Base-by-base conservation (phyloP, 2,329 filamentous ascomycete species). In the Hypoxylon sp. region DNA sequence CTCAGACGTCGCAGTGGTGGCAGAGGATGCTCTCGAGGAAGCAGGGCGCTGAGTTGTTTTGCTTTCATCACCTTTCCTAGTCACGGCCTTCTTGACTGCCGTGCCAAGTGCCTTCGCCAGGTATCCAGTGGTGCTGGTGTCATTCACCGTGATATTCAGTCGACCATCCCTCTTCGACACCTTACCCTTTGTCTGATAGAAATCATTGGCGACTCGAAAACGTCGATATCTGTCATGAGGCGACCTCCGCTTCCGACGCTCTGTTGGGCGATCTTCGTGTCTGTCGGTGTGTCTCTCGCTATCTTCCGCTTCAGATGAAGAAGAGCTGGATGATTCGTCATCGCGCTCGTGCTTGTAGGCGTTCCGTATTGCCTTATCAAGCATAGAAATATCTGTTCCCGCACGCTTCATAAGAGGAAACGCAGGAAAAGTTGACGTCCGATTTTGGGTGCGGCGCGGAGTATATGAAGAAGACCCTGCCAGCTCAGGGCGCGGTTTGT, bases 81-180 rank as follows among this genome's bases (percentile, higher is more conserved):
- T 16, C 0, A 88, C 77, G 38, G 89, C 84, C 69, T 86, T 86
- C 57, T 84, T 81, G 45, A 91, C 82, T 2, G 87, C 87, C 1
- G 85, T 83, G 2, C 90, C 91, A 0, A 94, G 80, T 2, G 90
- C 89, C 73, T 93, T 93, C 44, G 90, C 90, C 24, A 93, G 81
- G 70, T 92, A 93, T 9, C 91, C 91, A 1, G 82, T 89, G 68
- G 90, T 88, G 59, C 84, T 84, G 1, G 86, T 89, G 73, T 93
- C 91, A 55, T 90, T 89, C 72, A 93, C 83, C 3, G 88, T 90
- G 65, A 94, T 91, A 65, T 87, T 88, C 50, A 94, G 78, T 20
- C 91, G 84, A 0, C 91, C 91, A 75, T 93, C 91, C 48, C 80
- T 83, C 75, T 87, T 90, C 2, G 85, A 88, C 0, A 92, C 84